Evolutionary conservation across 441 rosid genomes (phyloP).

Genomic region (Aleurites moluccanus): DNA sequence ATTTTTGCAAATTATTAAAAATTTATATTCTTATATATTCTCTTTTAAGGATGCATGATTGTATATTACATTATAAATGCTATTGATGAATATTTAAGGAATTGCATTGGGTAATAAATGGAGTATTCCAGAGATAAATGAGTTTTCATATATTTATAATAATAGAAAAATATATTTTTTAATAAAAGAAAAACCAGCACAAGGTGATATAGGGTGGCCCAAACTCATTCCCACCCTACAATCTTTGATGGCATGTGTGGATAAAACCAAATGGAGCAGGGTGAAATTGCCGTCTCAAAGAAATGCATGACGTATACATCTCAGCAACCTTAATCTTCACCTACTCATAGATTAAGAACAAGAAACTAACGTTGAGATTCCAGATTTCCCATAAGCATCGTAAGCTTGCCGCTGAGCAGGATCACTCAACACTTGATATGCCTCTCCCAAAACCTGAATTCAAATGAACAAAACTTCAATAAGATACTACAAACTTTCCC

Average conservation of each 20-base stretch:
- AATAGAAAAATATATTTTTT: neutral
- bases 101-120: neutral
- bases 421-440: constrained; percentile 95
- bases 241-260: neutral
- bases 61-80: neutral
- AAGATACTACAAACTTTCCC: constrained; percentile 10
- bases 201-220: neutral
- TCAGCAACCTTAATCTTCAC: constrained; percentile 24
- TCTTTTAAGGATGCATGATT: neutral
- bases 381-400: constrained; percentile 87
- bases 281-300: neutral
- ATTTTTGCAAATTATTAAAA: no score
- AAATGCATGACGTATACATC: constrained; percentile 8
- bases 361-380: constrained; percentile 86
- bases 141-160: no score
- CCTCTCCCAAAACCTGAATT: constrained; percentile 86
- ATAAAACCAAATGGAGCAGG: neutral
- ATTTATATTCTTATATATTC: neutral
- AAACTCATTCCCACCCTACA: neutral
- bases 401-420: constrained; percentile 90
- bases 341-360: constrained; percentile 32
- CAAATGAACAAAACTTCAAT: constrained; percentile 22
- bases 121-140: no score
- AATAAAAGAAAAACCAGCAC: neutral
- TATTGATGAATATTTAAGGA: neutral